These are phyloP conservation scores for Talaromyces funiculosus DNA, from an alignment of 2,329 filamentous ascomycete genomes.

Conservation along the genomic window DNA sequence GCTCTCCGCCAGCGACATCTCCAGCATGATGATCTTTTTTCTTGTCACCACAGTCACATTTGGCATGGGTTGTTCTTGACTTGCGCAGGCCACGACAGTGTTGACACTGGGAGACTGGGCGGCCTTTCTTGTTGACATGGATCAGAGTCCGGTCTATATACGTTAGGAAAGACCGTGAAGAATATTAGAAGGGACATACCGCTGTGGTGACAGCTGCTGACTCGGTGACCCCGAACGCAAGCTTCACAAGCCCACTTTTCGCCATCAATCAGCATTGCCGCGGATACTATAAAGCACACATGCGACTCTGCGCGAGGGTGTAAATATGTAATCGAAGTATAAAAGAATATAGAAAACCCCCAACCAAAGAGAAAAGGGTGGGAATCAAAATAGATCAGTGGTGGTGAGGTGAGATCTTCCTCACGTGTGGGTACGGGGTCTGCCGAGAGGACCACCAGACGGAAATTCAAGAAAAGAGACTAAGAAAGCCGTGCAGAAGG, in stretches of 20 bases:
- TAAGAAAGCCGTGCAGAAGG: background rate
- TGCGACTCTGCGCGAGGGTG: conserved; percentile 34
- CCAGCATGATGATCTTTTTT: conserved; percentile 47
- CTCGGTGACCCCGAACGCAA: conserved; percentile 95
- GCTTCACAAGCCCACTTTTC: conserved; percentile 98
- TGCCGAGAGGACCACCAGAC: conserved; percentile 3
- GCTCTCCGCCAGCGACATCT: conserved; percentile 28
- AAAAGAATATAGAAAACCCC: background rate
- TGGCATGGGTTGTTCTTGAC: conserved; percentile 87
- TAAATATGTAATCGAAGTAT: conserved; percentile 11
- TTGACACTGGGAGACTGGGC: conserved; percentile 93
- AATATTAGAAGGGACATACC: conserved; percentile 56
- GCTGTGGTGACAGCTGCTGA: conserved; percentile 95
- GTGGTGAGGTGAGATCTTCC: background rate
- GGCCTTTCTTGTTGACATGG: conserved; percentile 96
- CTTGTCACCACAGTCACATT: conserved; percentile 96
- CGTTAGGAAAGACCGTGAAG: background rate
- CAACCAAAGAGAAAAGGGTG: conserved; percentile 1
- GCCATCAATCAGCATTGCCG: conserved; percentile 75
- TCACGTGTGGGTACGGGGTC: background rate
- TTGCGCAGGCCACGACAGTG: conserved; percentile 96
- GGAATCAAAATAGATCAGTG: conserved; percentile 4
- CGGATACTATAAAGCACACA: conserved; percentile 34
- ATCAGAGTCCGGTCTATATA: conserved; percentile 62
- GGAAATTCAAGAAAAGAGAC: background rate